Evolutionary conservation across 1,284 basidiomycete genomes (phyloP).

Genomic region (Ganoderma multipileum): DNA sequence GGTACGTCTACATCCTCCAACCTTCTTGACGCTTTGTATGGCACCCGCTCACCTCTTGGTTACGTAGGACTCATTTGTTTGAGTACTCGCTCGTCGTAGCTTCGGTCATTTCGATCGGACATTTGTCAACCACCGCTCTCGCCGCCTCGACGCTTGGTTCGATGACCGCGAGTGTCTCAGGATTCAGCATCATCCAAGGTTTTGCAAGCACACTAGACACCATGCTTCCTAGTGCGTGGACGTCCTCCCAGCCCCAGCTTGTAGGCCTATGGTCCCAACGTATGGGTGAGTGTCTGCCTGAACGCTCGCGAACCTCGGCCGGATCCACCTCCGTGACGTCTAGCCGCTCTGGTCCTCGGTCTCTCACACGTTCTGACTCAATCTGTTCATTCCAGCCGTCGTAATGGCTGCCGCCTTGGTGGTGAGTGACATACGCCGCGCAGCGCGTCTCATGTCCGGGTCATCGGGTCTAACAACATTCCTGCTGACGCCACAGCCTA

Average conservation of each 20-base stretch:
- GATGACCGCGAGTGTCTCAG: constrained; percentile 84
- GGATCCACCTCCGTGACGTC: neutral
- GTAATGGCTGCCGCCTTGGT: constrained; percentile 67
- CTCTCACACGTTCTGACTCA: neutral
- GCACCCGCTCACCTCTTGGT: constrained; percentile 5
- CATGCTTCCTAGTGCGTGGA: constrained; percentile 91
- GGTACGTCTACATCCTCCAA: constrained; percentile 46
- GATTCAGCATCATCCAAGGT: constrained; percentile 83
- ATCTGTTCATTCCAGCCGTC: constrained; percentile 52
- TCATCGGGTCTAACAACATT: neutral
- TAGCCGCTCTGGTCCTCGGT: neutral
- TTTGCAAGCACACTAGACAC: constrained; percentile 89
- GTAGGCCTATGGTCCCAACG: constrained; percentile 93
- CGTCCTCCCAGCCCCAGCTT: constrained; percentile 79
- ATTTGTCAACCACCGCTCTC: constrained; percentile 82
- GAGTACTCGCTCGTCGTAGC: constrained; percentile 80
- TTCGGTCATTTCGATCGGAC: constrained; percentile 85
- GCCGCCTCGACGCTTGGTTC: constrained; percentile 88
- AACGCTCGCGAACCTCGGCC: too few species aligned
- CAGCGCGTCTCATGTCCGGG: neutral
- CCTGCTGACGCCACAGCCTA: constrained; percentile 53
- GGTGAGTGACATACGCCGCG: constrained; percentile 47
- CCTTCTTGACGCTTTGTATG: neutral
- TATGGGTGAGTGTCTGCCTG: constrained; percentile 63
- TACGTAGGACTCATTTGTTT: constrained; percentile 69